phyloP scores from a whole-genome alignment of 495 filamentous ascomycete genomes.

The Tuber brumale region DNA sequence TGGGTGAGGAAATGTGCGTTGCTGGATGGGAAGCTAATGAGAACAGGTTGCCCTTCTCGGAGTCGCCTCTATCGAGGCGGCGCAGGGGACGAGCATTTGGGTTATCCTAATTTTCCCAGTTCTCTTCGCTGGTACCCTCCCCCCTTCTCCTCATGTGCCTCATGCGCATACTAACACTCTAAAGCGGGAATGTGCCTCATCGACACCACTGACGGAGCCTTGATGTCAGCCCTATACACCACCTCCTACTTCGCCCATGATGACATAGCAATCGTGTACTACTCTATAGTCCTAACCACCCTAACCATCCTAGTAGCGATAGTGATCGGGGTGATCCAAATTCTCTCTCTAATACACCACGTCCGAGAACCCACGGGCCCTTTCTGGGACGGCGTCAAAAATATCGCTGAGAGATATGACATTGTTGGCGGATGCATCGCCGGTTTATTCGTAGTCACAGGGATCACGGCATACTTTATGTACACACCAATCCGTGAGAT shows the following conservation, averaged over 20 bases:
- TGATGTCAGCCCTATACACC: slow-evolving; percentile 93
- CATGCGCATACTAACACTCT: background rate
- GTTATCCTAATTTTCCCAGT: slow-evolving; percentile 87
- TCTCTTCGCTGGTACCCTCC: slow-evolving; percentile 69
- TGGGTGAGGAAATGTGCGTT: background rate
- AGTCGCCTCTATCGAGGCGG: slow-evolving; percentile 77
- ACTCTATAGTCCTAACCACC: slow-evolving; percentile 80
- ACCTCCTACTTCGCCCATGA: slow-evolving; percentile 67
- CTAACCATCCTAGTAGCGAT: slow-evolving; percentile 83
- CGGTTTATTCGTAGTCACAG: slow-evolving; percentile 71
- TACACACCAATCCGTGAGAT: slow-evolving; percentile 72
- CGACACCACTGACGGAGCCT: slow-evolving; percentile 82
- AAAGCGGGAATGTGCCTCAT: slow-evolving; percentile 82
- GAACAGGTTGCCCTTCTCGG: slow-evolving; percentile 70
- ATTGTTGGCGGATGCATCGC: slow-evolving; percentile 80
- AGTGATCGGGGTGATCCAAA: slow-evolving; percentile 77
- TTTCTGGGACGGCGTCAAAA: slow-evolving; percentile 82
- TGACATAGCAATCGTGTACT: slow-evolving; percentile 81
- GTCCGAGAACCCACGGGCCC: slow-evolving; percentile 62
- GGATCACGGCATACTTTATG: slow-evolving; percentile 59
- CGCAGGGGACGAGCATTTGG: slow-evolving; percentile 83
- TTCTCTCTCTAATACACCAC: slow-evolving; percentile 68
- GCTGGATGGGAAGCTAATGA: background rate
- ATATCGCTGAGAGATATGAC: slow-evolving; percentile 73
- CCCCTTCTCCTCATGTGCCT: background rate